Evolutionary conservation across 208 protist genomes (phyloP).

Genomic region (Acanthamoeba healyi): DNA sequence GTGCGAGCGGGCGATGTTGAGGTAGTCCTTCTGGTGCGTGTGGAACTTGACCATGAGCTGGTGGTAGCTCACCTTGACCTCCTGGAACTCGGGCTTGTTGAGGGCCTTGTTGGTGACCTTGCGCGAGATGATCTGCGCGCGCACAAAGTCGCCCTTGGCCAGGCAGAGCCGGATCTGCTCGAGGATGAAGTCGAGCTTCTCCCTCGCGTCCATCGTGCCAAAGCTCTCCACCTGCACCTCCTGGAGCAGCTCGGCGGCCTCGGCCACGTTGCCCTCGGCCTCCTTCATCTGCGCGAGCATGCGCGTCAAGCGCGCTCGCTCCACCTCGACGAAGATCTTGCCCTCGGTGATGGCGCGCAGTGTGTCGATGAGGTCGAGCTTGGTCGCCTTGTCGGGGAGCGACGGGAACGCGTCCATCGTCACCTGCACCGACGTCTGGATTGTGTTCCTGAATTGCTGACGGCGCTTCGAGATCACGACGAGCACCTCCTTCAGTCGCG

Average conservation of each 20-base stretch:
- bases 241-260: slow-evolving; percentile 95
- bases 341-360: slow-evolving; percentile 94
- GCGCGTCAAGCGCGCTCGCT: slow-evolving; percentile 95
- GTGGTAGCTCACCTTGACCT: slow-evolving; percentile 85
- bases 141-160: slow-evolving; percentile 95
- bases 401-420: slow-evolving; percentile 89
- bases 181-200: slow-evolving; percentile 97
- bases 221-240: slow-evolving; percentile 97
- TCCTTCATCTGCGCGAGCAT: slow-evolving; percentile 94
- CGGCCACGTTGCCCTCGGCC: slow-evolving; percentile 92
- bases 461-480: slow-evolving; percentile 95
- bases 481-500: slow-evolving; percentile 92
- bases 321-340: slow-evolving; percentile 97
- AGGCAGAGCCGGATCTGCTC: slow-evolving; percentile 96
- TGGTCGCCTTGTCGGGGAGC: slow-evolving; percentile 89
- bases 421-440: slow-evolving; percentile 88
- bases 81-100: slow-evolving; percentile 71
- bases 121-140: slow-evolving; percentile 94
- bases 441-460: slow-evolving; percentile 89
- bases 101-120: slow-evolving; percentile 92
- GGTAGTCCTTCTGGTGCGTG: slow-evolving; percentile 92
- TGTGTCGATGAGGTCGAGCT: slow-evolving; percentile 93
- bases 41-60: slow-evolving; percentile 94
- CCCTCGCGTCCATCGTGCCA: slow-evolving; percentile 96
- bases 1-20: slow-evolving; percentile 95